phyloP scores from a whole-genome alignment of 371 early-diverging fungal species.

The Haplosporangium sp. region DNA sequence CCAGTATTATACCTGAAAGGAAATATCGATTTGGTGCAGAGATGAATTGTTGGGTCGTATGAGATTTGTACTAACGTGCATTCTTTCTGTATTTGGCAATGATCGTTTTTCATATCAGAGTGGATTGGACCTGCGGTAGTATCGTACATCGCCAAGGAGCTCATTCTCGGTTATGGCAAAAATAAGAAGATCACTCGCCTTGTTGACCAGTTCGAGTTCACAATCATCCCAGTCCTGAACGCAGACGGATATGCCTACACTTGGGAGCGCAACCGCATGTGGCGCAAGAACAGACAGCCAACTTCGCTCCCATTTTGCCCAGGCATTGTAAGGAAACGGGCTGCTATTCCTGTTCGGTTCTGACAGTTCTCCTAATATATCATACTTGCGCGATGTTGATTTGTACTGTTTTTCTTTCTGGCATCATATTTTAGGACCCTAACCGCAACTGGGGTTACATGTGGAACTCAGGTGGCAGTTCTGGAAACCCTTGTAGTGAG shows the following conservation, averaged over 20 bases:
- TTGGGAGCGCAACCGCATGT: conserved; percentile 50
- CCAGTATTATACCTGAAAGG: no score
- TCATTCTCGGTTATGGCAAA: conserved; percentile 43
- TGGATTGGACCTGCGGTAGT: conserved; percentile 54
- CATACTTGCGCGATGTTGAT: not conserved
- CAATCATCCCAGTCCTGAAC: conserved; percentile 58
- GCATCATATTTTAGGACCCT: conserved; percentile 23
- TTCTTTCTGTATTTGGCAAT: not conserved
- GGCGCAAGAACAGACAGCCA: conserved; percentile 65
- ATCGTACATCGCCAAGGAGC: conserved; percentile 50
- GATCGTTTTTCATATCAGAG: conserved; percentile 11
- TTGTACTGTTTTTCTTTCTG: not conserved
- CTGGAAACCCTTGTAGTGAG: conserved; percentile 56
- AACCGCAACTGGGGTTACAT: conserved; percentile 58
- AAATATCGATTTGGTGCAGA: no score
- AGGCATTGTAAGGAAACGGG: conserved; percentile 44
- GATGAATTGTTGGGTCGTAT: not conserved
- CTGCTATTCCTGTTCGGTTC: not conserved
- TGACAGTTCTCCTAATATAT: not conserved
- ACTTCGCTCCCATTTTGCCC: conserved; percentile 41
- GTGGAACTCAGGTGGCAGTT: conserved; percentile 52
- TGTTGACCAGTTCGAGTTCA: conserved; percentile 51
- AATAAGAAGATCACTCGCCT: conserved; percentile 41
- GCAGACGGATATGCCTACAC: conserved; percentile 62
- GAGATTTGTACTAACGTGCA: not conserved